Evolutionary conservation across 2,329 filamentous ascomycete genomes (phyloP).

Genomic region (Geosmithia putterillii): DNA sequence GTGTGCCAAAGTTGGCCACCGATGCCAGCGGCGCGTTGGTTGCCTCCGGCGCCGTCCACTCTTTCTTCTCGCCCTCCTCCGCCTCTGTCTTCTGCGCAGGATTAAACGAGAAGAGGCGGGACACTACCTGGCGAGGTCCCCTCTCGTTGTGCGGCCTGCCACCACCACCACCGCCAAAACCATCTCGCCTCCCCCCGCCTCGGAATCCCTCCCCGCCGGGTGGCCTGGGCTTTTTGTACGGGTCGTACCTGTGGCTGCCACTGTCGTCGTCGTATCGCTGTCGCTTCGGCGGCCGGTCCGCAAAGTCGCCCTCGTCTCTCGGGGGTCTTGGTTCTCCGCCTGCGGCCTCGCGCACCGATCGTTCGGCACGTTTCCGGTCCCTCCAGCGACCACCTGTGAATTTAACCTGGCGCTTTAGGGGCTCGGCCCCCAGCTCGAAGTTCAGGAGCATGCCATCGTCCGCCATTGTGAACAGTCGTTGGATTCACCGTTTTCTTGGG

Average conservation of each 20-base stretch:
- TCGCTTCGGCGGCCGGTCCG: slow-evolving; percentile 29
- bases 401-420: slow-evolving; percentile 45
- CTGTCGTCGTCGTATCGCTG: slow-evolving; percentile 22
- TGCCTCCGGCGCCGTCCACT: slow-evolving; percentile 50
- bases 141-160: slow-evolving; percentile 7
- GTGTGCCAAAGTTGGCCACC: slow-evolving; percentile 74
- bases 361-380: slow-evolving; percentile 62
- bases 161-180: slow-evolving; percentile 6
- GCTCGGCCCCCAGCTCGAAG: slow-evolving; percentile 63
- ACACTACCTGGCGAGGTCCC: slow-evolving; percentile 53
- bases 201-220: neutral
- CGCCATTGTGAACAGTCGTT: slow-evolving; percentile 46
- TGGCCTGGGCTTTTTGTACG: neutral
- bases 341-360: slow-evolving; percentile 15
- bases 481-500: neutral
- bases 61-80: slow-evolving; percentile 33
- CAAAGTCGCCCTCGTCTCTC: slow-evolving; percentile 11
- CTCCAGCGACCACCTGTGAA: slow-evolving; percentile 92
- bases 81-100: slow-evolving; percentile 57
- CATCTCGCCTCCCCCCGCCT: neutral
- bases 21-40: slow-evolving; percentile 85
- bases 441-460: slow-evolving; percentile 95
- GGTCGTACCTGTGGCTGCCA: neutral
- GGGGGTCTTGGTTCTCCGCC: slow-evolving; percentile 7
- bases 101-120: slow-evolving; percentile 86